Evolutionary conservation across 495 filamentous ascomycete genomes (phyloP), one percentile per base, ranked within the genome.

Genomic region (Podospora pseudopauciseta): DNA sequence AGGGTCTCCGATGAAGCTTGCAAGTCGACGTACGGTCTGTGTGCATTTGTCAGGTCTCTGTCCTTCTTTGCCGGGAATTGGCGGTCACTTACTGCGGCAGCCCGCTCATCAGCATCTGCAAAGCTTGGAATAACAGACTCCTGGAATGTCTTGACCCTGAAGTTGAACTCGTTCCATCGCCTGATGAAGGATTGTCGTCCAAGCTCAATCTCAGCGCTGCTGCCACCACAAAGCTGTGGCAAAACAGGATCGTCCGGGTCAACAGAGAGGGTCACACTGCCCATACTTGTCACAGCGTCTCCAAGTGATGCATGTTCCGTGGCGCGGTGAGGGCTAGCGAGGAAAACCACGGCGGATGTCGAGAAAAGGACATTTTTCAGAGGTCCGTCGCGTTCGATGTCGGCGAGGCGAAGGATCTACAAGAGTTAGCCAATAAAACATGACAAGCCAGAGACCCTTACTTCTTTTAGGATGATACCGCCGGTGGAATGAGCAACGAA

Each of bases 391-490:
- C 65, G 73, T 11, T 76, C 74, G 1, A 66, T 61, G 20, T 79
- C 76, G 57, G 78, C 72, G 9, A 75, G 65, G 3, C 76, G 75
- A 19, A 80, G 71, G 11, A 72, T 60, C 78, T 80, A 63, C 11
- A 16, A 32, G 16, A 2, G 63, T 74, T 19, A 74, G 71, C 16
- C 19, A 53, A n/a, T 4, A 23, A 30, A n/a, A 54, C 57, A 34
- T 5, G n/a, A 9, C 7, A 19, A 2, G 15, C 5, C 9, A 11
- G 20, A 19, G 54, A 11, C n/a, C 49, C 28, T 67, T 56, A 79
- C 79, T 69, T 80, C 79, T 61, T 79, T 80, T 11, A 80, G 71
- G 3, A 80, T 9, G 0, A 80, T n/a, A n/a, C 79, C 79, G 3
- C 79, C 77, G 0, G 77, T 77, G 11, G 77, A 79, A 58, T 80